phyloP scores from a whole-genome alignment of 495 filamentous ascomycete genomes.

The Cenococcum geophilum region DNA sequence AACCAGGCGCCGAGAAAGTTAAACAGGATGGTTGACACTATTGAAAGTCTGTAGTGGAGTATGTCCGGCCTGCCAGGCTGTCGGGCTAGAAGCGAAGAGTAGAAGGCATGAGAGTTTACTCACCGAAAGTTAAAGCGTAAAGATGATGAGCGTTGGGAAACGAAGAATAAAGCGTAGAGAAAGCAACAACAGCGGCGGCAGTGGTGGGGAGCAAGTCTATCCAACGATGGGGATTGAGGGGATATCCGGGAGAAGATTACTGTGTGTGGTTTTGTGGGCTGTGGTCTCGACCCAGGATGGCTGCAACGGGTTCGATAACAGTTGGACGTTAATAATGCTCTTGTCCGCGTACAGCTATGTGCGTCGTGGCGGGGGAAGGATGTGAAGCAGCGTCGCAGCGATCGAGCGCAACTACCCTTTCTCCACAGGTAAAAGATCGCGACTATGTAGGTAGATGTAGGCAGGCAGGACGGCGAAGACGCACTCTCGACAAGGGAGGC shows the following conservation, averaged over 20 bases:
- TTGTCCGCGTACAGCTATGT: conserved; percentile 5
- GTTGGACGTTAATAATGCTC: conserved; percentile 1
- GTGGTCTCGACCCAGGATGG: neutral
- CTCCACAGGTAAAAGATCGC: neutral
- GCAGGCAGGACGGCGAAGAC: neutral
- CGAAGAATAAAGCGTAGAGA: neutral
- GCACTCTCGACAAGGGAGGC: conserved; percentile 2
- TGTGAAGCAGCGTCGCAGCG: neutral
- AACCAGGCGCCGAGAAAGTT: neutral
- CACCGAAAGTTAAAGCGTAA: neutral
- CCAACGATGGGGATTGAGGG: neutral
- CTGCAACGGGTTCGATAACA: conserved; percentile 4
- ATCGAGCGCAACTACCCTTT: too few relatives aligned
- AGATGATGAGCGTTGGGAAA: neutral
- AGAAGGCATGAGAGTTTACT: neutral
- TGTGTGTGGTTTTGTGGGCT: neutral
- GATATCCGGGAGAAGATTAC: neutral
- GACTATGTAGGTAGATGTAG: conserved; percentile 1
- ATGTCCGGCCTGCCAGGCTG: neutral
- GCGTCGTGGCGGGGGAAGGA: neutral
- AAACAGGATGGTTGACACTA: neutral
- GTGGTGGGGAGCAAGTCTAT: neutral
- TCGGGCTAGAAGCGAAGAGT: neutral
- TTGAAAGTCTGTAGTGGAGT: neutral
- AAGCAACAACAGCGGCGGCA: neutral